phyloP scores from a whole-genome alignment of 2,329 filamentous ascomycete genomes.

The Pestalotiopsis sp. region DNA sequence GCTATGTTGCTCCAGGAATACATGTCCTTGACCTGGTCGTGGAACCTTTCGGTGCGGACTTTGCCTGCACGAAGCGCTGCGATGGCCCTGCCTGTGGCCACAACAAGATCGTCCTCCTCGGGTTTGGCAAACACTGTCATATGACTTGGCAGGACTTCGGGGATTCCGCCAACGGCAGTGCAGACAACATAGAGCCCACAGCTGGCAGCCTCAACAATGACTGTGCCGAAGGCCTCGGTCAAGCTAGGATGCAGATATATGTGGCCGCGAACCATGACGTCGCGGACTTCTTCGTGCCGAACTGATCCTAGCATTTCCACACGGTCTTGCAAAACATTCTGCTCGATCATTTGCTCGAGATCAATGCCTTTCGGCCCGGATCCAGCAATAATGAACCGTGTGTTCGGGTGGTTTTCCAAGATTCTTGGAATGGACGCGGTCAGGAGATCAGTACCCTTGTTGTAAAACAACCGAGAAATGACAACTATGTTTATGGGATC shows the following conservation, averaged over 20 bases:
- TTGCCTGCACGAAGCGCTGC: constrained; percentile 81
- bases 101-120: constrained; percentile 92
- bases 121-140: constrained; percentile 98
- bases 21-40: constrained; percentile 97
- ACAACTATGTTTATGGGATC: constrained; percentile 96
- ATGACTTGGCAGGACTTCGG: constrained; percentile 90
- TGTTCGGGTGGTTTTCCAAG: constrained; percentile 84
- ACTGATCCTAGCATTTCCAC: constrained; percentile 92
- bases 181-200: constrained; percentile 97
- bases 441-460: constrained; percentile 96
- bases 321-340: constrained; percentile 89
- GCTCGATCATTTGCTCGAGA: constrained; percentile 96
- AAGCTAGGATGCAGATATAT: constrained; percentile 95
- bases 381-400: constrained; percentile 94
- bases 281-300: constrained; percentile 92
- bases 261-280: constrained; percentile 96
- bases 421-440: constrained; percentile 95
- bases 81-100: constrained; percentile 88
- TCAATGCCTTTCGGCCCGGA: constrained; percentile 97
- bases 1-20: constrained; percentile 98
- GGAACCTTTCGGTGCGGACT: constrained; percentile 90
- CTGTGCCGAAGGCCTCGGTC: constrained; percentile 96
- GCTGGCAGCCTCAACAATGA: constrained; percentile 94
- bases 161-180: constrained; percentile 94
- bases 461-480: constrained; percentile 96